Evolutionary conservation across 2,329 filamentous ascomycete species (phyloP), one percentile per base, ranked within the genome.

Genomic region (Hypoxylon rubiginosum): DNA sequence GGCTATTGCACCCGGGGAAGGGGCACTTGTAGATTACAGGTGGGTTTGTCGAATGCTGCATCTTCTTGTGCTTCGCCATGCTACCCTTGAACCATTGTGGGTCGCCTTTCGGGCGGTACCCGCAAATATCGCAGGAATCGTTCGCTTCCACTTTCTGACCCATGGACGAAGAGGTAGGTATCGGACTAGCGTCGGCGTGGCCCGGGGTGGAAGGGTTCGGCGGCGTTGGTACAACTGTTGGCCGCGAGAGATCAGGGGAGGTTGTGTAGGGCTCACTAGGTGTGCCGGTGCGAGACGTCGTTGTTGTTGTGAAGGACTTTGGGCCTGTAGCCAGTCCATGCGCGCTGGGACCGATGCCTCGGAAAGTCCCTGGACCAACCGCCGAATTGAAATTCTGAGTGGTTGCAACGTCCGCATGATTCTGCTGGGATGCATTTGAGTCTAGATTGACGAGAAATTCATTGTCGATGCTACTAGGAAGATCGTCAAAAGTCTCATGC

Each of bases 71-170:
- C 74, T 87, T 88, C 52, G 84, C 82, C 85, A 88, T 86, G 73
- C 84, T 86, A 5, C 85, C 85, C 48, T 82, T 82, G 72, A 87
- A 88, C 86, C 86, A 88, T 62, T 83, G 81, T n/a, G 85, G 85
- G 52, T 86, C 81, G 3, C 86, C 86, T 67, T 84, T 85, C 1
- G 86, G 86, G 9, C 84, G 80, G 75, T 88, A 88, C 2, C 82
- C 84, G 65, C 86, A 88, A 17, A 85, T 76, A 21, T 83, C 81
- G 70, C 86, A 88, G 67, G 79, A 79, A 53, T 80, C 79, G 50
- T 82, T 74, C 0, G 84, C 80, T 63, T 84, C 83, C 1, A 79
- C 65, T 63, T 82, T 82, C 41, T 70, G 69, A 10, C 66, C 62
- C 2, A 70, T 66, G 3, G 73, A 73, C 4, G 15, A n/a, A 10